phyloP scores from a whole-genome alignment of 2,329 filamentous ascomycete species.

The Emergomyces pasteurianus region DNA sequence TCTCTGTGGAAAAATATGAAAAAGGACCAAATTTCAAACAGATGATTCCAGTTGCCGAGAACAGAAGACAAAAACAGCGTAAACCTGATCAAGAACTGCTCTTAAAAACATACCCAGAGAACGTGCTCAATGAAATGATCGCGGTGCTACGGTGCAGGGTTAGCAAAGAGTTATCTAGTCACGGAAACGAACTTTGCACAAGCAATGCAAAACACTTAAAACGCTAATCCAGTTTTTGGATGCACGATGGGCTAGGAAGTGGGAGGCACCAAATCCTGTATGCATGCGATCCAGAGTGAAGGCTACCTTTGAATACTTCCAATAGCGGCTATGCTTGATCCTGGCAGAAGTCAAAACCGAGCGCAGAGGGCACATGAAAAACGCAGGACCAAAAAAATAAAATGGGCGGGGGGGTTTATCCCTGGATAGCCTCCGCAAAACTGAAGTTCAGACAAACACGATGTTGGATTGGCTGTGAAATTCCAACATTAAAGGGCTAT shows the following conservation, averaged over 20 bases:
- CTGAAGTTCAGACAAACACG: background rate
- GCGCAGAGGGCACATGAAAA: background rate
- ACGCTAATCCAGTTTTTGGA: background rate
- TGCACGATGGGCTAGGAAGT: background rate
- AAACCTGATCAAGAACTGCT: background rate
- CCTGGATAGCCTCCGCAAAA: background rate
- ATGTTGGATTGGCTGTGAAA: background rate
- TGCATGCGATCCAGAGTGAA: background rate
- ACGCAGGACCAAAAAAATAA: no score
- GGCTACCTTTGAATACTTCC: background rate
- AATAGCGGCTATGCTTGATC: background rate
- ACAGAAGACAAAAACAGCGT: background rate
- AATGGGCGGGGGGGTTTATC: background rate
- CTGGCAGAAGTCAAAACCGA: background rate
- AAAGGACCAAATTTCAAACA: background rate
- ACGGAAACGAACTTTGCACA: background rate
- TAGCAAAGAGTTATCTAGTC: background rate
- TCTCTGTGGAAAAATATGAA: background rate
- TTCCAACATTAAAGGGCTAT: background rate
- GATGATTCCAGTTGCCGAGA: background rate
- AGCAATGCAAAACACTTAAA: background rate
- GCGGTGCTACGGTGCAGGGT: background rate
- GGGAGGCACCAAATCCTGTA: background rate
- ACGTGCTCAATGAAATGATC: background rate
- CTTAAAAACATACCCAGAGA: background rate